Conservation (phyloP, 805 yeast genomes). For the Candida sphagnicola region DNA sequence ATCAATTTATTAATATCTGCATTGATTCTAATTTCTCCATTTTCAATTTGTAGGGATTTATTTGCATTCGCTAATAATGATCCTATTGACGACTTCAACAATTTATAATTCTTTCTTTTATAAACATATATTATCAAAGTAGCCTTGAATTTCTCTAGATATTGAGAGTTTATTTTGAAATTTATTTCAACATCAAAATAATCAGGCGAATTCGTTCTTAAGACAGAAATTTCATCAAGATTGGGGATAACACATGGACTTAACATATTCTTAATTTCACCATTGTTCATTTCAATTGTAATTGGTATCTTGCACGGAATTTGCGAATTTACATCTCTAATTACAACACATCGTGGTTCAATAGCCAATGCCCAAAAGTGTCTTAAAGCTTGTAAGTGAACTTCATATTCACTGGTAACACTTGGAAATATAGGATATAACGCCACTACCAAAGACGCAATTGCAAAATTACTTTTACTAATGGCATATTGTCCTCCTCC, state of each 20-base stretch:
- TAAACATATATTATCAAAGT: conserved; percentile 50
- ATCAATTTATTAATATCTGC: conserved; percentile 21
- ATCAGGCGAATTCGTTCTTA: conserved; percentile 45
- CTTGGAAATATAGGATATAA: conserved; percentile 72
- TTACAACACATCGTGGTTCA: conserved; percentile 75
- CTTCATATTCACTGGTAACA: conserved; percentile 39
- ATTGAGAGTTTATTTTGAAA: conserved; percentile 37
- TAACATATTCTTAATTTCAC: conserved; percentile 23
- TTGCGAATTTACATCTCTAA: conserved; percentile 63
- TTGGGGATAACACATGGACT: conserved; percentile 75
- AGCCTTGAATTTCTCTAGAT: conserved; percentile 39
- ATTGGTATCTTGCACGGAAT: conserved; percentile 49
- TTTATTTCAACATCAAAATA: conserved; percentile 54
- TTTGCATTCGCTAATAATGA: conserved; percentile 33
- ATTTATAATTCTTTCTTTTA: conserved; percentile 39
- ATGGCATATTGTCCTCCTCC: conserved; percentile 94
- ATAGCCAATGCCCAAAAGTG: conserved; percentile 89
- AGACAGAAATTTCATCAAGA: conserved; percentile 42
- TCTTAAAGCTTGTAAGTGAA: conserved; percentile 78
- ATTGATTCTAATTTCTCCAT: conserved; percentile 22
- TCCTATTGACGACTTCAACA: conserved; percentile 29
- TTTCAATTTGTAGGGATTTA: conserved; percentile 21
- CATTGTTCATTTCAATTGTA: conserved; percentile 36
- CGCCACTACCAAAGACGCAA: conserved; percentile 68
- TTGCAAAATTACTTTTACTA: conserved; percentile 54